Conservation (phyloP, 1,284 basidiomycete genomes). For the Veloboletus limbatus region DNA sequence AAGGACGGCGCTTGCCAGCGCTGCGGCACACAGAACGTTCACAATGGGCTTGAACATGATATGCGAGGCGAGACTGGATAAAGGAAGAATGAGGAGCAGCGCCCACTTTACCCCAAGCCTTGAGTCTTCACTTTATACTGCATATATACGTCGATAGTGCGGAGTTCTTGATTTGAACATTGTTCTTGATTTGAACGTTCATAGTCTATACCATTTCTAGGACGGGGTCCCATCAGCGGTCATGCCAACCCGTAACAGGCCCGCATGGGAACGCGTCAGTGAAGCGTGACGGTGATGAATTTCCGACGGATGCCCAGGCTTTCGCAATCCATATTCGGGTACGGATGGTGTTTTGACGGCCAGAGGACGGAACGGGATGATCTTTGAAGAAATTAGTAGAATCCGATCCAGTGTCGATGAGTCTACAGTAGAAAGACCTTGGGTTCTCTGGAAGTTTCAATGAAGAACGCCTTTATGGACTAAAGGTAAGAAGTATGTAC, state of each 20-base stretch:
- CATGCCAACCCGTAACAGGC: not conserved
- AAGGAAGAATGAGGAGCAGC: not conserved
- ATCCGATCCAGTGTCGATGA: too few species aligned
- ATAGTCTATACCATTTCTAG: not conserved
- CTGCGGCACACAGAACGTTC: conserved; percentile 9
- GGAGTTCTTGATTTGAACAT: not conserved
- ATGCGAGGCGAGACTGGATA: not conserved
- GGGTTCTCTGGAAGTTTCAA: too few species aligned
- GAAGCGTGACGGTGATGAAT: not conserved
- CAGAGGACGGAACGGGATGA: not conserved
- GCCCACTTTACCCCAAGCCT: not conserved
- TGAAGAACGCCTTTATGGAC: too few species aligned
- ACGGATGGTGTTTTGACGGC: not conserved
- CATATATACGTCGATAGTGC: not conserved
- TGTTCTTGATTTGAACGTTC: not conserved
- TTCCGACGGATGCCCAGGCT: not conserved
- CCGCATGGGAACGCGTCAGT: not conserved
- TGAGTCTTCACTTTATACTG: not conserved
- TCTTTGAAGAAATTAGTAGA: not conserved
- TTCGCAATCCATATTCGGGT: not conserved
- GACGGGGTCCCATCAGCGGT: not conserved
- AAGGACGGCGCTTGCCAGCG: conserved; percentile 19
- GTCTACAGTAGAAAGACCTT: too few species aligned
- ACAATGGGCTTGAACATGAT: conserved; percentile 13
- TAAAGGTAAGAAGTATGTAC: too few species aligned